Percentiles rank a stretch among this genome's conserved stretches.
These are phyloP conservation scores for Zanthoxylum bungeanum DNA, from an alignment of 345 rosid species.

Conservation along the genomic window DNA sequence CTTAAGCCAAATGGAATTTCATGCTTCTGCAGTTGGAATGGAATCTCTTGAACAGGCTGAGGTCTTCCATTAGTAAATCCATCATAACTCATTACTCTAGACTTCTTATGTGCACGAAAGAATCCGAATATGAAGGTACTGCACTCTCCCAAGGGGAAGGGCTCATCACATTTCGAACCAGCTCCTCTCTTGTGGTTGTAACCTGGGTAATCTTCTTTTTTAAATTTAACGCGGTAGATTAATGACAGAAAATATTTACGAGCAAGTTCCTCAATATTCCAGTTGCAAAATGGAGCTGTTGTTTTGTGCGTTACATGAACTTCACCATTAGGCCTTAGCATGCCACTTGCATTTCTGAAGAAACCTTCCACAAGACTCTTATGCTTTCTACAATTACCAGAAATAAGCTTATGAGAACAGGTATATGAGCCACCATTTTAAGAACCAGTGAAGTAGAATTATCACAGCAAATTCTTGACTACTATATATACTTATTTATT, in stretches of 20 bases:
- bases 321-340: slow-evolving; percentile 38
- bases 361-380: slow-evolving; percentile 36
- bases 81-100: background rate
- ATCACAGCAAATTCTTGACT: background rate
- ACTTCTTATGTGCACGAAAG: slow-evolving; percentile 12
- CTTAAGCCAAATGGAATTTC: background rate
- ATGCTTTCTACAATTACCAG: slow-evolving; percentile 40
- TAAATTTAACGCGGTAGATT: slow-evolving; percentile 29
- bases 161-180: slow-evolving; percentile 51
- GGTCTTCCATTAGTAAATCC: background rate
- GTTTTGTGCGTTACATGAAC: slow-evolving; percentile 36
- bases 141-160: slow-evolving; percentile 2
- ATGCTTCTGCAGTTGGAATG: background rate
- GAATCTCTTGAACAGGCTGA: background rate
- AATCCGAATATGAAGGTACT: background rate
- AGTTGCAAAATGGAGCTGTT: slow-evolving; percentile 37
- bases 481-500: background rate
- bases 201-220: slow-evolving; percentile 41
- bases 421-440: background rate
- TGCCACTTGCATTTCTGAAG: slow-evolving; percentile 39
- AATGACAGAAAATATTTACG: slow-evolving; percentile 37
- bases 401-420: background rate
- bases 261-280: slow-evolving; percentile 62
- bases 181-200: slow-evolving; percentile 38
- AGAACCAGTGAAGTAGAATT: background rate